Evolutionary conservation across 495 filamentous ascomycete species (phyloP).

Genomic region (Venustampulla echinocandica): DNA sequence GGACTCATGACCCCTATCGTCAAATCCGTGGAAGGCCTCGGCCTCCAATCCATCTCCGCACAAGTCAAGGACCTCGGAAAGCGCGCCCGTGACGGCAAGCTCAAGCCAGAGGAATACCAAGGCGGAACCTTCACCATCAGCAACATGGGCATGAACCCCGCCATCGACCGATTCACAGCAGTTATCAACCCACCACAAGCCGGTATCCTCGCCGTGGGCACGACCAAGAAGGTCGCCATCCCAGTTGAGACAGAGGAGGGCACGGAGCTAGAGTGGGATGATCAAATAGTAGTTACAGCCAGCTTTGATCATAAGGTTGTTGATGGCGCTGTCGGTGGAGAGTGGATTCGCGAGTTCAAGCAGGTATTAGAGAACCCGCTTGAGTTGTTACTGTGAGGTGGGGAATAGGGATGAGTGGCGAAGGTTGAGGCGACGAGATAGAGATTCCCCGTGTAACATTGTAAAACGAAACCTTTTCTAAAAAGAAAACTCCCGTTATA

Average conservation of each 20-base stretch:
- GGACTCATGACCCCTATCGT: conserved; percentile 98
- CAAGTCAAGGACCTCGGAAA: conserved; percentile 92
- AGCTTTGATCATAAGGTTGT: conserved; percentile 97
- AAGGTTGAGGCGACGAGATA: conserved; percentile 10
- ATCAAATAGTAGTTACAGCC: conserved; percentile 87
- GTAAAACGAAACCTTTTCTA: too few relatives aligned
- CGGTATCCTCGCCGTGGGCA: conserved; percentile 89
- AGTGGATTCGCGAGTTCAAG: conserved; percentile 97
- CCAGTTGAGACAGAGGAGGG: conserved; percentile 81
- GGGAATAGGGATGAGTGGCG: background rate
- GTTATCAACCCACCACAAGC: conserved; percentile 99
- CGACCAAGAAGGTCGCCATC: conserved; percentile 86
- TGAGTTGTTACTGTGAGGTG: conserved; percentile 75
- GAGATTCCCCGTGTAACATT: conserved; percentile 20
- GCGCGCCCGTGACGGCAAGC: conserved; percentile 92
- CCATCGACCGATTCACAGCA: conserved; percentile 96
- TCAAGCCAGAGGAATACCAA: conserved; percentile 99
- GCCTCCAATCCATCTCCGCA: conserved; percentile 77
- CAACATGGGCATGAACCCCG: conserved; percentile 99
- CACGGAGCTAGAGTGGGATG: conserved; percentile 79
- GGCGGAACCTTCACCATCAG: conserved; percentile 98
- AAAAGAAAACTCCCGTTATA: too few relatives aligned
- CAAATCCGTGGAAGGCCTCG: conserved; percentile 71
- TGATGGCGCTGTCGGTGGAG: conserved; percentile 84
- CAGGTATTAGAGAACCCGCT: conserved; percentile 95